Base-by-base conservation (phyloP, 2,329 filamentous ascomycete species). In the Pseudocercospora macadamiae region DNA sequence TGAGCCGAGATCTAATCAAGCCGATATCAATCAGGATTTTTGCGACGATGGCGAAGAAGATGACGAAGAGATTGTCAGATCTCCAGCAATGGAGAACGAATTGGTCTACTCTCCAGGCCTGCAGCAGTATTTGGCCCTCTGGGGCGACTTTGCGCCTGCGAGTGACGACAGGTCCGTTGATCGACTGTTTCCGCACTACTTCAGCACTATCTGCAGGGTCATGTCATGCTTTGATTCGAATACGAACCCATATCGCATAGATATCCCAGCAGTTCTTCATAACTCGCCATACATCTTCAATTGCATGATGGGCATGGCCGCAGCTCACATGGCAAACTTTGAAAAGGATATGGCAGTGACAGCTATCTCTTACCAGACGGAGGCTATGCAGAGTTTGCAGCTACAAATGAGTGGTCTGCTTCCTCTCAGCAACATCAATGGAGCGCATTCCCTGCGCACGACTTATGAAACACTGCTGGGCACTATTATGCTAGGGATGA, bases 401-500 rank as follows among this genome's bases (percentile, higher is more conserved):
- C 37, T 54, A 16, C 48, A 61, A n/a, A 61, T 61, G 49, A 44
- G 28, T 12, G 52, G 26, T 12, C 30, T 53, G 2, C 51, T 53
- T 12, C 51, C 51, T 2, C 23, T 26, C 48, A 18, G 28, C 10
- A 36, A 19, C 23, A 10, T 30, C 18, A 28, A 19, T 48, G 12
- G 30, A 23, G 28, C 32, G 4, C 12, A n/a, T 14, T 19, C n/a
- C 7, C 32, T 7, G 32, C 30, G 10, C 9, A 45, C 44, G 18
- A 55, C 56, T 10, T 57, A 61, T 45, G 47, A 57, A 26, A 34
- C 53, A 9, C 25, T 61, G 4, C 32, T 61, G 7, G 58, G 58
- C 18, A 57, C 58, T 10, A 57, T 61, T 34, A 61, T 61, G 32
- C 42, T 61, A 3, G 58, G 58, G 7, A 57, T 61, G 58, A 61